phyloP scores from a whole-genome alignment of 2,329 filamentous ascomycete genomes.

The Alternaria brassicae region DNA sequence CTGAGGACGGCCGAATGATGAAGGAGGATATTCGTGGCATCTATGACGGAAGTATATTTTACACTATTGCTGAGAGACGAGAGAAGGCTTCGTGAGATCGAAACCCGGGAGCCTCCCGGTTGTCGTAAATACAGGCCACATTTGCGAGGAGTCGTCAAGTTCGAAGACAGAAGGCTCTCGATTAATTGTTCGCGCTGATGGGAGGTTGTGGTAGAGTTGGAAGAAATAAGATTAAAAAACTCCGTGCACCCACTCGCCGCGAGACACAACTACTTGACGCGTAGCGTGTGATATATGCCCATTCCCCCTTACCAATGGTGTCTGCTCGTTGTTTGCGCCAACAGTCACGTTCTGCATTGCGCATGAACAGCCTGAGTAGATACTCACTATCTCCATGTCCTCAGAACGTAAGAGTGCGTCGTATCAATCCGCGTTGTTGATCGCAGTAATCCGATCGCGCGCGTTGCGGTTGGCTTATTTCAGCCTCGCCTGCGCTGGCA shows the following conservation, averaged over 20 bases:
- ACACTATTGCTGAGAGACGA: conserved; percentile 35
- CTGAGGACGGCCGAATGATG: conserved; percentile 61
- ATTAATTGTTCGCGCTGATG: background rate
- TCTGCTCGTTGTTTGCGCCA: background rate
- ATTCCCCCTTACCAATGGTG: background rate
- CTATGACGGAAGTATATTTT: conserved; percentile 62
- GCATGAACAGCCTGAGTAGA: background rate
- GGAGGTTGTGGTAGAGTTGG: background rate
- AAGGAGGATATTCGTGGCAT: conserved; percentile 64
- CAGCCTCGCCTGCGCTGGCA: background rate
- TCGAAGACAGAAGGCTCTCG: background rate
- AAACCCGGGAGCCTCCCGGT: fast-evolving
- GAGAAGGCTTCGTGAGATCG: background rate
- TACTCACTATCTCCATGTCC: background rate
- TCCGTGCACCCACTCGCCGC: background rate
- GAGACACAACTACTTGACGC: background rate
- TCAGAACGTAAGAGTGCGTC: background rate
- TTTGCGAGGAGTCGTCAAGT: background rate
- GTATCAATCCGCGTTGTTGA: background rate
- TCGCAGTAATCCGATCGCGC: background rate
- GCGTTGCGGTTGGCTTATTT: background rate
- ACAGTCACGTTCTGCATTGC: background rate
- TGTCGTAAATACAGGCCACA: fast-evolving
- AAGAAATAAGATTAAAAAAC: background rate
- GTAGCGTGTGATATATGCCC: background rate